phyloP scores from a whole-genome alignment of 2,329 filamentous ascomycete species.

The Epicoccum sorghinum region DNA sequence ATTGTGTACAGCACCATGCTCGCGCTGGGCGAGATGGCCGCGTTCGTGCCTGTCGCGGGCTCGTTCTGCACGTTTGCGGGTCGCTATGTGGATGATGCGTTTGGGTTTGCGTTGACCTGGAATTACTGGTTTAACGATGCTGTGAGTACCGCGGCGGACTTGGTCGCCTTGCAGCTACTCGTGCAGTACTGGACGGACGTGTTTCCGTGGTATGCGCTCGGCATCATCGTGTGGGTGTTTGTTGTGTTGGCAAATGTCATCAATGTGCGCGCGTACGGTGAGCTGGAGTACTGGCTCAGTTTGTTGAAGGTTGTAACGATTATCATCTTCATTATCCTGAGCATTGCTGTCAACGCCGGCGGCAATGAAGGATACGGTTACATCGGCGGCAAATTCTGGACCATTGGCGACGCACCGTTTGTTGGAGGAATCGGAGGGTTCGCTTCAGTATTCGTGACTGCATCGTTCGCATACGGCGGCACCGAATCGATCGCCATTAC shows the following conservation, averaged over 20 bases:
- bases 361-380: slow-evolving; percentile 31
- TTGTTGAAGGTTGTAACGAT: slow-evolving; percentile 44
- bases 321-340: slow-evolving; percentile 43
- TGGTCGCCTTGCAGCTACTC: slow-evolving; percentile 43
- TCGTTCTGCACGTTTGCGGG: slow-evolving; percentile 39
- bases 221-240: slow-evolving; percentile 41
- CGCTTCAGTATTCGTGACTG: slow-evolving; percentile 76
- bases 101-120: slow-evolving; percentile 40
- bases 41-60: slow-evolving; percentile 45
- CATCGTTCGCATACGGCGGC: slow-evolving; percentile 75
- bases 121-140: slow-evolving; percentile 44
- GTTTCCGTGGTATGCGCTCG: slow-evolving; percentile 40
- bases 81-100: slow-evolving; percentile 68
- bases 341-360: slow-evolving; percentile 37
- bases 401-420: slow-evolving; percentile 62
- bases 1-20: slow-evolving; percentile 46
- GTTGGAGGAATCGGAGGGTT: slow-evolving; percentile 53
- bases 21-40: slow-evolving; percentile 47
- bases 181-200: slow-evolving; percentile 46
- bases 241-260: slow-evolving; percentile 45
- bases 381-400: slow-evolving; percentile 70
- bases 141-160: slow-evolving; percentile 43
- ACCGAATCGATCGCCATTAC: slow-evolving; percentile 79
- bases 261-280: slow-evolving; percentile 45
- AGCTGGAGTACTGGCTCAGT: slow-evolving; percentile 45